Conservation (phyloP, 495 filamentous ascomycete species). For the Talaromyces trachyspermus region DNA sequence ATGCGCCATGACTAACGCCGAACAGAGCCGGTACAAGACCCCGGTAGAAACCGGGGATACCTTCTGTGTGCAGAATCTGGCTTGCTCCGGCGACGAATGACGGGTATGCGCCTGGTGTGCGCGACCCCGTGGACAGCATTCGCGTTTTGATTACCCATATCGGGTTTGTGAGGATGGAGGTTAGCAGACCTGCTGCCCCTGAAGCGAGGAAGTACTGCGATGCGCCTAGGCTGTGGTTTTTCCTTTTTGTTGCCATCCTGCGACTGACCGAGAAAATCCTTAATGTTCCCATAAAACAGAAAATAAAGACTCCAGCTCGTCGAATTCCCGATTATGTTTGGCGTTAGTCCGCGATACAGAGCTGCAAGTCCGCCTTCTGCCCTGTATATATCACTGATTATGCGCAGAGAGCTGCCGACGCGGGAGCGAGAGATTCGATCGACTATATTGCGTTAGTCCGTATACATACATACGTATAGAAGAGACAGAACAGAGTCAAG, state of each 20-base stretch:
- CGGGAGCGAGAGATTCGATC: conserved; percentile 35
- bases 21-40: conserved; percentile 76
- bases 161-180: conserved; percentile 81
- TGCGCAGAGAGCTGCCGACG: conserved; percentile 45
- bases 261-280: conserved; percentile 30
- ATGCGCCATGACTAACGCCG: conserved; percentile 88
- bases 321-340: conserved; percentile 87
- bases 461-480: neutral
- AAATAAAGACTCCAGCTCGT: conserved; percentile 92
- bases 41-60: conserved; percentile 71
- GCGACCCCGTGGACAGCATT: conserved; percentile 78
- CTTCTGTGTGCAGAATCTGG: conserved; percentile 60
- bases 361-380: conserved; percentile 55
- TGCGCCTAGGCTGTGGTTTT: conserved; percentile 47
- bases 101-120: conserved; percentile 71
- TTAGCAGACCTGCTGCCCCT: conserved; percentile 58
- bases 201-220: conserved; percentile 80
- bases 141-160: conserved; percentile 99
- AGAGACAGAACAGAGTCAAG: neutral
- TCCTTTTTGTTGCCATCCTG: neutral
- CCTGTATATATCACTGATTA: conserved; percentile 46
- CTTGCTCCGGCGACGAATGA: conserved; percentile 60
- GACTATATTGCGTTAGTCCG: conserved; percentile 20
- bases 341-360: conserved; percentile 81
- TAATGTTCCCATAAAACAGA: conserved; percentile 56